Base-by-base conservation (phyloP, 2,329 filamentous ascomycete genomes). In the Lachnellula occidentalis region DNA sequence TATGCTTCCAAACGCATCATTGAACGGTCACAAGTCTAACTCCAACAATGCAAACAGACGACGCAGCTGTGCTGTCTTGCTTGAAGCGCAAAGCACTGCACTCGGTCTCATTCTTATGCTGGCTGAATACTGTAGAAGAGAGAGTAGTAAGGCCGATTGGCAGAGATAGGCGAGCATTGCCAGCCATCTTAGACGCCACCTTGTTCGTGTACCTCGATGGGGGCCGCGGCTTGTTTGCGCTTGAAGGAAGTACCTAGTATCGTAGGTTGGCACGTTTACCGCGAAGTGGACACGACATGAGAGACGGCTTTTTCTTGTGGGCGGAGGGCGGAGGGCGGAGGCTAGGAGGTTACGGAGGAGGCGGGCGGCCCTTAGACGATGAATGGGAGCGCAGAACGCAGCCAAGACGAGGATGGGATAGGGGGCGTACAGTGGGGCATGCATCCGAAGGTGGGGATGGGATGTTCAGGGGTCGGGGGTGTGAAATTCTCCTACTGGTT, bases 81-180 rank as follows among this genome's bases (percentile, higher is more conserved):
- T n/a, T 12, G 21, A 46, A 17, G 22, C 17, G n/a, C 6, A 41
- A 50, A 11, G 37, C 14, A 22, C 17, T 5, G 36, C n/a, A 24
- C 34, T 59, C 55, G 57, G 57, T 24, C 41, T 34, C 22, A 58
- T 52, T 57, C 41, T 54, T 53, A 24, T 27, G 34, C 48, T 37
- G 15, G 21, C 22, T 41, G 41, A 24, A 31, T 14, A 39, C 45
- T 12, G 55, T 14, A 45, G 47, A n/a, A 57, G 42, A 34, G 45
- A 24, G 43, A 45, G 31, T 48, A 45, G 31, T 48, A 34, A 12
- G 27, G 34, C 54, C 54, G 56, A 61, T 63, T 61, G 61, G 59
- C 24, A 37, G 50, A 41, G 37, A 34, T 36, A 56, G 51, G 51
- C 53, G 51, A 58, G 55, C 55, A 37, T 31, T 49, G 48, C 41